Percentiles rank a stretch among this genome's conserved stretches.
Evolutionary conservation across 352 stramenopile genomes (phyloP).

Genomic region (Peronospora tabacina): DNA sequence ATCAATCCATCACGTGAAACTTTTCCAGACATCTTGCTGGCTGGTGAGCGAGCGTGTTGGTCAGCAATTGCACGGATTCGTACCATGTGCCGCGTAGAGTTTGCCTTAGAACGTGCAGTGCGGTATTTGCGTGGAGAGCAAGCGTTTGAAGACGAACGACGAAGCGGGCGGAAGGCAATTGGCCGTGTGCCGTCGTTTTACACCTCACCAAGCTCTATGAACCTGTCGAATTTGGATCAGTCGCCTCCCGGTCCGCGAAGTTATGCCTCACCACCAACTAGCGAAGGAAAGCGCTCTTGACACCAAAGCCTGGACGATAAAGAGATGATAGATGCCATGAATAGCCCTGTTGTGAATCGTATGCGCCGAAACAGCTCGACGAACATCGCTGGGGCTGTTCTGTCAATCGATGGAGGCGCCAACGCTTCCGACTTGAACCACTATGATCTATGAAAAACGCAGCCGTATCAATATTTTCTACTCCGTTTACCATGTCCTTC

Average conservation of each 20-base stretch:
- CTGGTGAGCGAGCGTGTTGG: conserved; percentile 90
- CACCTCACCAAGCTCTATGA: conserved; percentile 81
- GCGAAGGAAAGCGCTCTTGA: conserved; percentile 14
- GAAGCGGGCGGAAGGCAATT: conserved; percentile 59
- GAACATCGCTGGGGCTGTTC: conserved; percentile 75
- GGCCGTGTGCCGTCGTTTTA: conserved; percentile 83
- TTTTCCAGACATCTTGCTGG: conserved; percentile 66
- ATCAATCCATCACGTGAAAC: conserved; percentile 65
- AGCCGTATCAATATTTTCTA: conserved; percentile 16
- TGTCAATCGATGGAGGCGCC: conserved; percentile 61
- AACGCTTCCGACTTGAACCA: conserved; percentile 33
- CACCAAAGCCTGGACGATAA: conserved; percentile 22
- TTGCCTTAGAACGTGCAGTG: conserved; percentile 90
- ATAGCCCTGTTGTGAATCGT: conserved; percentile 13
- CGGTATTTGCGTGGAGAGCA: conserved; percentile 75
- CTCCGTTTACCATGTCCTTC: conserved; percentile 27
- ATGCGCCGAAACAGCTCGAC: conserved; percentile 70
- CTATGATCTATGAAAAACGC: conserved; percentile 33
- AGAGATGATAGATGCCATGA: conserved; percentile 19
- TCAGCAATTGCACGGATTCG: conserved; percentile 93
- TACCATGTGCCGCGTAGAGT: conserved; percentile 94
- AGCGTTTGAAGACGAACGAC: conserved; percentile 69
- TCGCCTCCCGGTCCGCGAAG: conserved; percentile 20
- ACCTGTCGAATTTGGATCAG: conserved; percentile 67
- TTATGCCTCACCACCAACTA: conserved; percentile 8